phyloP scores from a whole-genome alignment of 441 rosid species.

The Flueggea neowawraea region DNA sequence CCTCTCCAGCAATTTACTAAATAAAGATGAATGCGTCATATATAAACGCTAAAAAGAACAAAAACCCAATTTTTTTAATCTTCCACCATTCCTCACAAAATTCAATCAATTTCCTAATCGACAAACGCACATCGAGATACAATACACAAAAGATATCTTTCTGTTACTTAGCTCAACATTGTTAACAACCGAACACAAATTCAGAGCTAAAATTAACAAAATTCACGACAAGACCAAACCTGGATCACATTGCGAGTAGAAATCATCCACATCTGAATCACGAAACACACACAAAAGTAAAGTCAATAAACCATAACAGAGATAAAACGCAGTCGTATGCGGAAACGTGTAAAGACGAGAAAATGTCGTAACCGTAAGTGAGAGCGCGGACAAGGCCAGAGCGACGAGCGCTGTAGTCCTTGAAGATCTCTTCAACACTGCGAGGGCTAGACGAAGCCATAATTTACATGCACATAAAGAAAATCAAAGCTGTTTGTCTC shows the following conservation, averaged over 20 bases:
- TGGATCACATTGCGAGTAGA: slow-evolving; percentile 82
- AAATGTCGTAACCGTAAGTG: slow-evolving; percentile 39
- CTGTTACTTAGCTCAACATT: background rate
- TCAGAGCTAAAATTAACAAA: background rate
- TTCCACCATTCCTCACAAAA: too few relatives aligned
- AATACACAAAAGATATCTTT: background rate
- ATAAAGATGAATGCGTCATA: too few relatives aligned
- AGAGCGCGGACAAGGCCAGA: slow-evolving; percentile 74
- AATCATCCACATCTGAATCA: slow-evolving; percentile 67
- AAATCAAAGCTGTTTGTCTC: too few relatives aligned
- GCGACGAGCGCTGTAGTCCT: slow-evolving; percentile 71
- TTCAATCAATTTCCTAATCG: too few relatives aligned
- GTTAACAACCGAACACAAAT: background rate
- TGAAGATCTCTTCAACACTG: slow-evolving; percentile 89
- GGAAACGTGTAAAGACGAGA: too few relatives aligned
- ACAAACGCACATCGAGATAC: background rate
- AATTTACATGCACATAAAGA: slow-evolving; percentile 18
- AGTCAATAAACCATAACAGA: too few relatives aligned
- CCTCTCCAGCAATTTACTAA: too few relatives aligned
- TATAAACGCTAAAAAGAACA: too few relatives aligned
- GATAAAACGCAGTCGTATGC: too few relatives aligned
- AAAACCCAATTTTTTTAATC: too few relatives aligned
- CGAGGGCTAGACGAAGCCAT: slow-evolving; percentile 71
- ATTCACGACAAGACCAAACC: slow-evolving; percentile 35
- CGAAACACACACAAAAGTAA: too few relatives aligned